Evolutionary conservation across 306 rosid genomes (phyloP).

Genomic region (Hylodesmum podocarpum): DNA sequence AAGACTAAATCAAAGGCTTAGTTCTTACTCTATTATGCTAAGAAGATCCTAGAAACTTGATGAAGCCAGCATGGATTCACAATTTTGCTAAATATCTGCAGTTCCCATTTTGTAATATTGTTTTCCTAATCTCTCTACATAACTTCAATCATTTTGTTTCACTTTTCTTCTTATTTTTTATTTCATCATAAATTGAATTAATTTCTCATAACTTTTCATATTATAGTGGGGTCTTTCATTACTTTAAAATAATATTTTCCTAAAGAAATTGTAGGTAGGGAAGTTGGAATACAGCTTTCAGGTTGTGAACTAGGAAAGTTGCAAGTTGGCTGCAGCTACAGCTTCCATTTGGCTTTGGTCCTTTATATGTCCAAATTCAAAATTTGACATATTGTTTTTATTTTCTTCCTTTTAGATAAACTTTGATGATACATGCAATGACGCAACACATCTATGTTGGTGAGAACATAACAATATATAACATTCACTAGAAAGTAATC

Average conservation of each 20-base stretch:
- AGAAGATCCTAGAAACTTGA: conserved; percentile 30
- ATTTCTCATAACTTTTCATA: neutral
- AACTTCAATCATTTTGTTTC: too few relatives aligned
- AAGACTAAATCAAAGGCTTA: conserved; percentile 10
- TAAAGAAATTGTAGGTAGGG: neutral
- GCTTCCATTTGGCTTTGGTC: neutral
- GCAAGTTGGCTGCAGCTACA: conserved; percentile 26
- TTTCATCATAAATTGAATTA: neutral
- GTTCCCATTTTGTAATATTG: neutral
- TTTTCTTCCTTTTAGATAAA: too few relatives aligned
- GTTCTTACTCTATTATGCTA: neutral
- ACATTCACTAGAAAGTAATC: conserved; percentile 1
- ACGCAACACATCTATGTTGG: conserved; percentile 31
- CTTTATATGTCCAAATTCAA: conserved; percentile 20
- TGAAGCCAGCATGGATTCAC: conserved; percentile 24
- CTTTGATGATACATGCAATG: conserved; percentile 42
- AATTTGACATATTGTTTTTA: conserved; percentile 1
- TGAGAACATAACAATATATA: conserved; percentile 3
- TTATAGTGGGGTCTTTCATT: neutral
- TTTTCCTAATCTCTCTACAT: too few relatives aligned
- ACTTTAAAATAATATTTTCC: conserved; percentile 4
- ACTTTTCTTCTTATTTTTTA: neutral
- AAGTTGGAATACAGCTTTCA: neutral
- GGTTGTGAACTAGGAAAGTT: conserved; percentile 5
- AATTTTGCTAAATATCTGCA: neutral